Evolutionary conservation across 495 filamentous ascomycete genomes (phyloP).

Genomic region (Clohesyomyces aquaticus): DNA sequence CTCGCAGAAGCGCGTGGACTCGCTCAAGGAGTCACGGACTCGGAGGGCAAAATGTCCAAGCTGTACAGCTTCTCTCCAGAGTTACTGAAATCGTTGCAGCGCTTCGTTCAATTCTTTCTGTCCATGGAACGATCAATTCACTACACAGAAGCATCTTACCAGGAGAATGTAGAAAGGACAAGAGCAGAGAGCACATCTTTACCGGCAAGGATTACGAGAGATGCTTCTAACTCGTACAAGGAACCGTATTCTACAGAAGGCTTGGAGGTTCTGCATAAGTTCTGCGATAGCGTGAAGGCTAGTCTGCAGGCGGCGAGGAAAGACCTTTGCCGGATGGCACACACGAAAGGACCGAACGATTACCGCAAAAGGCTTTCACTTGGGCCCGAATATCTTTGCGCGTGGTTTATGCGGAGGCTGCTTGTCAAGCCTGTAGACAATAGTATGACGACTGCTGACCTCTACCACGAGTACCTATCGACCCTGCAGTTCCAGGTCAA

Average conservation of each 20-base stretch:
- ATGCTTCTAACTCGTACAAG: too few relatives aligned
- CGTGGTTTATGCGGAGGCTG: constrained; percentile 24
- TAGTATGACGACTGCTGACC: constrained; percentile 21
- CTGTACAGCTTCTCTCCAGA: constrained; percentile 20
- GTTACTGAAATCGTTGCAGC: constrained; percentile 17
- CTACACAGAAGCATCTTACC: constrained; percentile 8
- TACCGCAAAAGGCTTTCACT: constrained; percentile 15
- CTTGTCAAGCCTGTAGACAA: constrained; percentile 30
- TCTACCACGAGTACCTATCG: constrained; percentile 35
- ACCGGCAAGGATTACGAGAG: too few relatives aligned
- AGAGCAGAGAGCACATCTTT: not conserved
- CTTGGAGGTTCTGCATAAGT: constrained; percentile 21
- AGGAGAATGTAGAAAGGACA: not conserved
- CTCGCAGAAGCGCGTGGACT: constrained; percentile 13
- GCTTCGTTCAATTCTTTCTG: constrained; percentile 21
- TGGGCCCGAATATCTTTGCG: constrained; percentile 31
- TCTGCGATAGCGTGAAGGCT: constrained; percentile 9
- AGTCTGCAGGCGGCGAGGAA: constrained; percentile 10
- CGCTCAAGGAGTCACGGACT: constrained; percentile 23
- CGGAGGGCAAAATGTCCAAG: constrained; percentile 20
- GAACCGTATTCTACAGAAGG: constrained; percentile 11
- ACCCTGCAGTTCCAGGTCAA: constrained; percentile 38
- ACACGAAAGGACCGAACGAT: constrained; percentile 2
- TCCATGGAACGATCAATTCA: constrained; percentile 29
- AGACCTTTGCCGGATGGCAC: constrained; percentile 31